Percentiles rank a stretch among this genome's conserved stretches.
phyloP scores from a whole-genome alignment of 2,329 filamentous ascomycete genomes.

The Conoideocrella luteorostrata region DNA sequence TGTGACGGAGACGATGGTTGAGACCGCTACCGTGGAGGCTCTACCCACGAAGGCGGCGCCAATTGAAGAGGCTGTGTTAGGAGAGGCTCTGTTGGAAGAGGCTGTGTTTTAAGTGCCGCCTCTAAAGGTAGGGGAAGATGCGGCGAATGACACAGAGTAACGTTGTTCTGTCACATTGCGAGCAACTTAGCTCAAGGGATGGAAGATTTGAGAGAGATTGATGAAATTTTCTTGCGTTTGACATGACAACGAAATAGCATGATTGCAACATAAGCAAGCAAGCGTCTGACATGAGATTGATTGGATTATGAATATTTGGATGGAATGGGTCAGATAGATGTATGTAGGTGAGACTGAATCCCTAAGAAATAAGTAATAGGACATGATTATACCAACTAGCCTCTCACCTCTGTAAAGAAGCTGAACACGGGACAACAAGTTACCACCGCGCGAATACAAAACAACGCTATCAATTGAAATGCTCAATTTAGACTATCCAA shows the following conservation, averaged over 20 bases:
- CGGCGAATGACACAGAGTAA: too few relatives aligned
- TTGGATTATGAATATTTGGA: background rate
- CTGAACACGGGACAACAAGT: too few relatives aligned
- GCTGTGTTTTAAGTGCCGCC: too few relatives aligned
- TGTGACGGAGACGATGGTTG: constrained; percentile 22
- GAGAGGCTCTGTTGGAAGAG: background rate
- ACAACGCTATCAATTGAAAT: background rate
- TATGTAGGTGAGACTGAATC: background rate
- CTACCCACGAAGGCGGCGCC: constrained; percentile 10
- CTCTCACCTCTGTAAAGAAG: too few relatives aligned
- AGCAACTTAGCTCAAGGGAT: background rate
- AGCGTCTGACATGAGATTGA: constrained; percentile 2
- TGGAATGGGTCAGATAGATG: background rate
- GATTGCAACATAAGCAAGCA: background rate
- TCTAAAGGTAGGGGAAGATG: too few relatives aligned
- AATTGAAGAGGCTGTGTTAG: constrained; percentile 5
- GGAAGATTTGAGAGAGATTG: background rate
- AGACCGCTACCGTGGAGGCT: constrained; percentile 10
- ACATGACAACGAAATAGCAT: background rate
- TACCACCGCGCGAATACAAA: background rate
- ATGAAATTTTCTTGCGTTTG: constrained; percentile 1
- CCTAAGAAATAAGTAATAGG: background rate
- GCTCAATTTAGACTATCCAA: background rate
- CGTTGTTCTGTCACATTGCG: too few relatives aligned
- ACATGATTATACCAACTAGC: background rate